Evolutionary conservation across 2,329 filamentous ascomycete genomes (phyloP).

Genomic region (Talaromyces atroroseus): DNA sequence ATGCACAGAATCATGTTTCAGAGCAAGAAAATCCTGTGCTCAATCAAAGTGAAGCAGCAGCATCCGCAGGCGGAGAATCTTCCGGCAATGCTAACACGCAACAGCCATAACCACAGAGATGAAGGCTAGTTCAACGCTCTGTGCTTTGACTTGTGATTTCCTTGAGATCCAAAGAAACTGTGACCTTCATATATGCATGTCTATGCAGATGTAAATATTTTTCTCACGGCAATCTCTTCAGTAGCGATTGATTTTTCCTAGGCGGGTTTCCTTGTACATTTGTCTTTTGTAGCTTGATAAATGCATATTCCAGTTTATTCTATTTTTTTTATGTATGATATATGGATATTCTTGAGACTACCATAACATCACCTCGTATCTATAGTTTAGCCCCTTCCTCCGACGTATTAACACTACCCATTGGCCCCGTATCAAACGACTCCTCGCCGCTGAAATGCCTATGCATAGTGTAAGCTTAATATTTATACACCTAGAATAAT

Average conservation of each 20-base stretch:
- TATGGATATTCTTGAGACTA: not conserved
- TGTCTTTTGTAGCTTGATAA: not conserved
- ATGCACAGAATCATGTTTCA: slow-evolving; percentile 16
- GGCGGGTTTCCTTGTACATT: not conserved
- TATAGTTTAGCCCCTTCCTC: not conserved
- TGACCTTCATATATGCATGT: not conserved
- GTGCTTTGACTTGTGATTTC: not conserved
- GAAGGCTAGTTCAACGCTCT: too few relatives aligned
- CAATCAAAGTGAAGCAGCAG: slow-evolving; percentile 14
- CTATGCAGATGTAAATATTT: not conserved
- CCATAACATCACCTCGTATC: not conserved
- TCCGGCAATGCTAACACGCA: not conserved
- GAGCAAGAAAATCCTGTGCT: not conserved
- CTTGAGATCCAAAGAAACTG: not conserved
- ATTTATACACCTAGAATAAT: not conserved
- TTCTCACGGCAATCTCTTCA: not conserved
- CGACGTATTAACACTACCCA: slow-evolving; percentile 17
- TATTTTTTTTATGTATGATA: not conserved
- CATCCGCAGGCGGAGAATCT: not conserved
- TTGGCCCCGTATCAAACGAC: slow-evolving; percentile 37
- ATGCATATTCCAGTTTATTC: too few relatives aligned
- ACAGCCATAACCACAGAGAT: not conserved
- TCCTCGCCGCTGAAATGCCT: slow-evolving; percentile 46
- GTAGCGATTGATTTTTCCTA: not conserved
- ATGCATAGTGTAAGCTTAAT: not conserved